Percentiles rank a stretch among this genome's conserved stretches.
These are phyloP conservation scores for Sphagnum tenellum DNA, from an alignment of 225 moss, liverwort and hornwort species.

Conservation along the genomic window DNA sequence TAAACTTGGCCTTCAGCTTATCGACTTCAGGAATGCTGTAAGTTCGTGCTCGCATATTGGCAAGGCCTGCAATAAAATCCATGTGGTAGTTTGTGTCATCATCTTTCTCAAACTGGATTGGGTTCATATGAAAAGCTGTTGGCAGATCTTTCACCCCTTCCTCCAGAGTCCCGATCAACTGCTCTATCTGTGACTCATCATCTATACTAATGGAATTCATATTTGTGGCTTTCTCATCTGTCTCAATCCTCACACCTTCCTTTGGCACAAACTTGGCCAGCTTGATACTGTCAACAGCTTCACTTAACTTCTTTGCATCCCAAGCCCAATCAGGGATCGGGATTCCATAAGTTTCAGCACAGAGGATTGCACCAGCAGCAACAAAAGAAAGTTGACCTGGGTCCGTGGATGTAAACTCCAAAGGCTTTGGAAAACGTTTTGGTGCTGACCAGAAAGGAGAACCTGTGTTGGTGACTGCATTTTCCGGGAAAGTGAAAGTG, in stretches of 20 bases:
- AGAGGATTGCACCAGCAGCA: slow-evolving; percentile 37
- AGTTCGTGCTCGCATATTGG: slow-evolving; percentile 61
- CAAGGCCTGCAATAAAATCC: slow-evolving; percentile 55
- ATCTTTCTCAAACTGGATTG: slow-evolving; percentile 52
- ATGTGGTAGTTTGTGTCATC: slow-evolving; percentile 62
- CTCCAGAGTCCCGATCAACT: slow-evolving; percentile 31
- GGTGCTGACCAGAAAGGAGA: slow-evolving; percentile 62
- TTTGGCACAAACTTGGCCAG: slow-evolving; percentile 36
- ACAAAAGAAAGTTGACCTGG: slow-evolving; percentile 46
- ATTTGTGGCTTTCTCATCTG: slow-evolving; percentile 50
- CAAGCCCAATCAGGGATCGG: slow-evolving; percentile 34
- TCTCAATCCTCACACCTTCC: slow-evolving; percentile 52
- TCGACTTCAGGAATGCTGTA: slow-evolving; percentile 62
- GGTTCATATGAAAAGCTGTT: slow-evolving; percentile 43
- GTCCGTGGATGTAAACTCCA: slow-evolving; percentile 39
- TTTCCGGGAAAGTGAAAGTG: slow-evolving; percentile 52
- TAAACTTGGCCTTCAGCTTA: slow-evolving; percentile 68
- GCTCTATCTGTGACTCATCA: slow-evolving; percentile 49
- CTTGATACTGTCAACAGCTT: slow-evolving; percentile 37
- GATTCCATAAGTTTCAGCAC: slow-evolving; percentile 39
- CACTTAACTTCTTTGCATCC: slow-evolving; percentile 34
- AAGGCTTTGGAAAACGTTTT: slow-evolving; percentile 52
- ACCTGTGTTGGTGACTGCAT: slow-evolving; percentile 41
- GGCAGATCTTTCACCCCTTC: slow-evolving; percentile 30
- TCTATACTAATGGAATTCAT: slow-evolving; percentile 30